Percentiles rank a stretch among this genome's conserved stretches.
These are phyloP conservation scores for Elsinoe fawcettii DNA, from an alignment of 2,329 filamentous ascomycete species.

Conservation along the genomic window DNA sequence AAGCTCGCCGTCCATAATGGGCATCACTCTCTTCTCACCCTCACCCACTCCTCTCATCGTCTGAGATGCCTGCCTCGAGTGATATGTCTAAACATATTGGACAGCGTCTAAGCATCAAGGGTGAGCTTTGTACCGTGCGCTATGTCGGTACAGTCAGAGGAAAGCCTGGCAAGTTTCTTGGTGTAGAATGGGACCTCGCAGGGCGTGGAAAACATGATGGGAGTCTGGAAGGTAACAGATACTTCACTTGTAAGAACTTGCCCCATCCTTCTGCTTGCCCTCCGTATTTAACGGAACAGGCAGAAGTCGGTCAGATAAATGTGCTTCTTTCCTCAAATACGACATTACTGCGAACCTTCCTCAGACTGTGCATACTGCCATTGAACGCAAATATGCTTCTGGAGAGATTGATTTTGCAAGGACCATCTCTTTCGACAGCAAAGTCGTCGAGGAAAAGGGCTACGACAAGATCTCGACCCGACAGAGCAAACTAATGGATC, in stretches of 20 bases:
- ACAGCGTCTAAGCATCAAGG: constrained; percentile 72
- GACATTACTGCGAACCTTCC: constrained; percentile 60
- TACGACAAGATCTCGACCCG: constrained; percentile 85
- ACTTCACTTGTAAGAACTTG: constrained; percentile 65
- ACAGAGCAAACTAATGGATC: constrained; percentile 67
- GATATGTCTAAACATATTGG: constrained; percentile 43
- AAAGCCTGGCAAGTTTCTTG: constrained; percentile 75
- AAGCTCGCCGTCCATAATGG: background rate
- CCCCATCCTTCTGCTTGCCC: no score
- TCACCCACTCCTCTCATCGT: background rate
- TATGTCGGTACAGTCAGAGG: constrained; percentile 71
- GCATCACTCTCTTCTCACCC: background rate
- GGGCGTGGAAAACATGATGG: constrained; percentile 85
- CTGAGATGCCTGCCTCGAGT: background rate
- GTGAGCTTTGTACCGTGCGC: constrained; percentile 71
- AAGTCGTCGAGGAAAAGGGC: constrained; percentile 86
- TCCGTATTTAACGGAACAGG: background rate
- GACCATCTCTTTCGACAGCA: constrained; percentile 65
- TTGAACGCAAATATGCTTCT: constrained; percentile 76
- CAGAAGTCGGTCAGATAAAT: constrained; percentile 41
- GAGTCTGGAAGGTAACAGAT: constrained; percentile 66
- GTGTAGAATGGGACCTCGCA: constrained; percentile 93
- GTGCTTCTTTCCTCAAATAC: constrained; percentile 81
- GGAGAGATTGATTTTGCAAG: constrained; percentile 33
- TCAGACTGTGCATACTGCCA: constrained; percentile 68